Conservation (phyloP, 768 basidiomycete species). For the Rhodosporidiobolus sp. region DNA sequence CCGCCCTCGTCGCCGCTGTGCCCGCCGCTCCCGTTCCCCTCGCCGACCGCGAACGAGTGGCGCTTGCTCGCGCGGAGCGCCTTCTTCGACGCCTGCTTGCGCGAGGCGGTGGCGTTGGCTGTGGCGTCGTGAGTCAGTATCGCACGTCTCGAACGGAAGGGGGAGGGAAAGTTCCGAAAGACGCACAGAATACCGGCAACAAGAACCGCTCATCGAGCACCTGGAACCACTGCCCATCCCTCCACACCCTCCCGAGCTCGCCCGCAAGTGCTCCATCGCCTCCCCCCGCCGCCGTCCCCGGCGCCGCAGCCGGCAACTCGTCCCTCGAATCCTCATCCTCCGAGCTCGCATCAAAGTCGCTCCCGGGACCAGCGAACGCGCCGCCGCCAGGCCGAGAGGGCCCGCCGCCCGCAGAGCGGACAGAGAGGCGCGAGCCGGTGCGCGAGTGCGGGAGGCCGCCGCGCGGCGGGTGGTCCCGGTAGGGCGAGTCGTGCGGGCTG, state of each 20-base stretch:
- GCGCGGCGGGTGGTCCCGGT: constrained; percentile 4
- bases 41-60: constrained; percentile 18
- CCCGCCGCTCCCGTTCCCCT: neutral
- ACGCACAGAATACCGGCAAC: constrained; percentile 53
- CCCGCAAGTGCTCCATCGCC: constrained; percentile 29
- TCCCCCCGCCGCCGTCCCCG: constrained; percentile 5
- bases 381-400: too few relatives aligned
- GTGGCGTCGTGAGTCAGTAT: neutral
- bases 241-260: constrained; percentile 48
- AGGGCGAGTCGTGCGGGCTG: constrained; percentile 17
- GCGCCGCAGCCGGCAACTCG: constrained; percentile 5
- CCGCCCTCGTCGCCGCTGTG: constrained; percentile 21
- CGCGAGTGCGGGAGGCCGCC: constrained; percentile 2
- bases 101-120: constrained; percentile 34
- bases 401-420: neutral
- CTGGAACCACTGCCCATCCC: constrained; percentile 92
- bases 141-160: neutral
- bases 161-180: neutral
- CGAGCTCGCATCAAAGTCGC: constrained; percentile 6
- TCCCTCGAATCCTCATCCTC: neutral
- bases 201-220: constrained; percentile 90
- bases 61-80: constrained; percentile 21
- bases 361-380: neutral
- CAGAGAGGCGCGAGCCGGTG: constrained; percentile 5
- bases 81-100: constrained; percentile 30